Percentiles rank a stretch among this genome's conserved stretches.
Conservation (phyloP, 129 eudicot species). For the Escallonia rubra region DNA sequence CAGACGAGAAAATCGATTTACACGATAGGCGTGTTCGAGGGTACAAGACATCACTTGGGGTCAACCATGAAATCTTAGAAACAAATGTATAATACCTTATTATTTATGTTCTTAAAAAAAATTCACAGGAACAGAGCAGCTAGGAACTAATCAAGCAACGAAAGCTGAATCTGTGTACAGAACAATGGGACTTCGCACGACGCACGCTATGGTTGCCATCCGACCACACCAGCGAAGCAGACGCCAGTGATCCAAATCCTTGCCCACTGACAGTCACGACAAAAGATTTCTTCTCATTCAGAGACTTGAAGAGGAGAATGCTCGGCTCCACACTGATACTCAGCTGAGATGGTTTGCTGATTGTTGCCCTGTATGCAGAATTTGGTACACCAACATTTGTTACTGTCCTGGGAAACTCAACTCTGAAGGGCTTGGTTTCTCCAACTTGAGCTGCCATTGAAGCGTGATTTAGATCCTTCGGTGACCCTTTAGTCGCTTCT, state of each 20-base stretch:
- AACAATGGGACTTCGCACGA: slow-evolving; percentile 35
- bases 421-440: neutral
- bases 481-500: neutral
- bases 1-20: too few species aligned
- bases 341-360: neutral
- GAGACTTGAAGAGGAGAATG: slow-evolving; percentile 11
- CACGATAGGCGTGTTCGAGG: too few species aligned
- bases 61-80: too few species aligned
- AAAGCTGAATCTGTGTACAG: neutral
- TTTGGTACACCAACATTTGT: slow-evolving; percentile 32
- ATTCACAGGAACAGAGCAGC: neutral
- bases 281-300: slow-evolving; percentile 20
- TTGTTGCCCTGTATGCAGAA: slow-evolving; percentile 23
- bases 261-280: slow-evolving; percentile 15
- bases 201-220: slow-evolving; percentile 32
- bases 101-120: too few species aligned
- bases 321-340: slow-evolving; percentile 25
- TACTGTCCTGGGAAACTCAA: slow-evolving; percentile 30
- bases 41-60: too few species aligned
- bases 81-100: too few species aligned
- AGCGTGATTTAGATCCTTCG: slow-evolving; percentile 35
- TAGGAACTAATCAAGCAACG: neutral
- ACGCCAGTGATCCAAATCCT: slow-evolving; percentile 16
- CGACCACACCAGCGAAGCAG: slow-evolving; percentile 21
- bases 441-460: slow-evolving; percentile 16